Percentiles rank a stretch among this genome's conserved stretches.
phyloP scores from a whole-genome alignment of 345 rosid species.

The Sapria himalayana region DNA sequence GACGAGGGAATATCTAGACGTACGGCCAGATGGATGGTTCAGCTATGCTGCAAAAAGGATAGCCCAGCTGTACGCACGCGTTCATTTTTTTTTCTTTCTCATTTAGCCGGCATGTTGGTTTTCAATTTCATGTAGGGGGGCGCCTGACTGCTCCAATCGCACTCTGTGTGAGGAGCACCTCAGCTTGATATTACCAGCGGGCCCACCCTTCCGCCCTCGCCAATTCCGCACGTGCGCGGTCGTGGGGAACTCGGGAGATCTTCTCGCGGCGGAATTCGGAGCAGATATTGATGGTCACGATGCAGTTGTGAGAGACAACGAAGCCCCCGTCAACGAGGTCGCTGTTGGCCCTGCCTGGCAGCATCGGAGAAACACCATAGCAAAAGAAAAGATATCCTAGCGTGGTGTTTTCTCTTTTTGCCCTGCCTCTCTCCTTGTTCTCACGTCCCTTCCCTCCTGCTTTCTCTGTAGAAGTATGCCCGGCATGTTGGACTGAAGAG shows the following conservation, averaged over 20 bases:
- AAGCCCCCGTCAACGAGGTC: conserved; percentile 94
- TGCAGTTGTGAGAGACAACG: conserved; percentile 83
- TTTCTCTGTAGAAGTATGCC: conserved; percentile 48
- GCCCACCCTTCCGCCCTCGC: conserved; percentile 67
- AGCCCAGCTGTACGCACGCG: conserved; percentile 60
- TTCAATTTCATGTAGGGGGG: conserved; percentile 29
- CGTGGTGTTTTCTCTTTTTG: neutral
- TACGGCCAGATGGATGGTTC: conserved; percentile 85
- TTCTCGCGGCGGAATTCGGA: conserved; percentile 68
- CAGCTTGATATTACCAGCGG: conserved; percentile 60
- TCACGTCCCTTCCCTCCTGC: conserved; percentile 4
- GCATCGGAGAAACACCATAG: too few relatives aligned
- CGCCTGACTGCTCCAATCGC: conserved; percentile 57
- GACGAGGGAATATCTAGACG: conserved; percentile 86
- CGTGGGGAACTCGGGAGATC: conserved; percentile 93
- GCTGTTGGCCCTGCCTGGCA: too few relatives aligned
- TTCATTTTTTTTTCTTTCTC: neutral
- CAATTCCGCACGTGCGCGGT: conserved; percentile 78
- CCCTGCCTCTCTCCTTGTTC: neutral
- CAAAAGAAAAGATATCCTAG: conserved; percentile 1
- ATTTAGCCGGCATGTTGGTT: neutral
- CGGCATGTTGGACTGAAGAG: conserved; percentile 80
- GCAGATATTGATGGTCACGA: conserved; percentile 86
- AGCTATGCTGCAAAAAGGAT: conserved; percentile 89
- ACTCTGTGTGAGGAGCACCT: conserved; percentile 83